Percentiles rank a stretch among this genome's conserved stretches.
phyloP scores from a whole-genome alignment of 768 basidiomycete genomes.

The Hortiboletus flavorubellus region DNA sequence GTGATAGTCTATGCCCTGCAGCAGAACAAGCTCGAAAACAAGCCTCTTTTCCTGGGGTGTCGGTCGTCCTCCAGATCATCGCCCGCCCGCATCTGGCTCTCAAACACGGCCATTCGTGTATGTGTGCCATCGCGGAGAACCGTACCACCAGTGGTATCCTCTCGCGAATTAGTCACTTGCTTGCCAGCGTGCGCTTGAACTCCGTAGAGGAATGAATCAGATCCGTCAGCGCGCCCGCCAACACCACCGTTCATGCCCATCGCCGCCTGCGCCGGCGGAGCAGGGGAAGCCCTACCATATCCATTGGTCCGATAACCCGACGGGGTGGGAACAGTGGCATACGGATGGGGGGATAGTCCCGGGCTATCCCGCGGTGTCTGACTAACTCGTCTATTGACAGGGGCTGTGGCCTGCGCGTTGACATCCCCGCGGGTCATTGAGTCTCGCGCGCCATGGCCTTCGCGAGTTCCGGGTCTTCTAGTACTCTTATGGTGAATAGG shows the following conservation, averaged over 20 bases:
- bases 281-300: conserved; percentile 59
- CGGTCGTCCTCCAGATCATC: conserved; percentile 65
- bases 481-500: conserved; percentile 63
- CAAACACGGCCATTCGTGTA: conserved; percentile 61
- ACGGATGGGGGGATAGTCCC: conserved; percentile 63
- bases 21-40: conserved; percentile 65
- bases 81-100: conserved; percentile 59
- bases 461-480: conserved; percentile 45
- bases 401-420: conserved; percentile 66
- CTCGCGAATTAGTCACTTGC: conserved; percentile 48
- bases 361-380: conserved; percentile 53
- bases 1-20: conserved; percentile 52
- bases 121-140: conserved; percentile 33
- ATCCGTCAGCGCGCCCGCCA: conserved; percentile 48
- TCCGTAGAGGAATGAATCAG: conserved; percentile 69
- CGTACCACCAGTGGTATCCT: conserved; percentile 47
- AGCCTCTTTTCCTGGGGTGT: conserved; percentile 56
- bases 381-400: conserved; percentile 64
- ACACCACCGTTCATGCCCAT: conserved; percentile 37
- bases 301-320: conserved; percentile 50
- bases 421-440: conserved; percentile 41
- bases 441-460: conserved; percentile 49
- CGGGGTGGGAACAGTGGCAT: conserved; percentile 60
- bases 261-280: conserved; percentile 34
- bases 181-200: conserved; percentile 46